Percentiles rank a stretch among this genome's conserved stretches.
These are phyloP conservation scores for Bisporella sp. DNA, from an alignment of 2,329 filamentous ascomycete genomes.

Conservation along the genomic window DNA sequence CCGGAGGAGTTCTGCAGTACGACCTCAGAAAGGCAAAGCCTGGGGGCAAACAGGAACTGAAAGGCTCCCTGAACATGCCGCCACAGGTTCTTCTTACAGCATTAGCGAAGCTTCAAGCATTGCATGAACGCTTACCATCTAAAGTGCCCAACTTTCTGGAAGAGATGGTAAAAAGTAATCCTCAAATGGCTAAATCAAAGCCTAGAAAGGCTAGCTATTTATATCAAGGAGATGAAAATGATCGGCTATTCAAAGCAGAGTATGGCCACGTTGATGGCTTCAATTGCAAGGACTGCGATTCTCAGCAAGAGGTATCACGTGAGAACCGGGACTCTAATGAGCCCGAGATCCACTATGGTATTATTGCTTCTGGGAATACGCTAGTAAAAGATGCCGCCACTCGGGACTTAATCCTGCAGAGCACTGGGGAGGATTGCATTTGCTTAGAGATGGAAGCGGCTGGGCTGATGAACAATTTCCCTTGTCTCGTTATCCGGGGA, in stretches of 20 bases:
- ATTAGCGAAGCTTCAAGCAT: constrained; percentile 6
- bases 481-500: constrained; percentile 19
- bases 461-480: constrained; percentile 1
- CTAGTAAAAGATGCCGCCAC: constrained; percentile 21
- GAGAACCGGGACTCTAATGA: neutral
- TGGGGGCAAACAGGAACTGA: constrained; percentile 1
- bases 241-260: neutral
- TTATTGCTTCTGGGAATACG: constrained; percentile 24
- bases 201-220: neutral
- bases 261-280: neutral
- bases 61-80: constrained; percentile 9
- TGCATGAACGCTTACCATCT: neutral
- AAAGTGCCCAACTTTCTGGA: too few relatives aligned
- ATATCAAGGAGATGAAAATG: neutral
- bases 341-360: constrained; percentile 10
- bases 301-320: neutral
- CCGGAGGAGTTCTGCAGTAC: constrained; percentile 7
- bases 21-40: constrained; percentile 3
- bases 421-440: constrained; percentile 20
- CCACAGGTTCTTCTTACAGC: constrained; percentile 8
- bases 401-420: constrained; percentile 15
- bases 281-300: neutral
- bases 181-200: neutral
- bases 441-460: constrained; percentile 15
- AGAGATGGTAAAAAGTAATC: neutral